A percentile compares a stretch with the other conserved stretches of the same genome.
Conservation (phyloP, 2,329 filamentous ascomycete species). For the Didymella segeticola region DNA sequence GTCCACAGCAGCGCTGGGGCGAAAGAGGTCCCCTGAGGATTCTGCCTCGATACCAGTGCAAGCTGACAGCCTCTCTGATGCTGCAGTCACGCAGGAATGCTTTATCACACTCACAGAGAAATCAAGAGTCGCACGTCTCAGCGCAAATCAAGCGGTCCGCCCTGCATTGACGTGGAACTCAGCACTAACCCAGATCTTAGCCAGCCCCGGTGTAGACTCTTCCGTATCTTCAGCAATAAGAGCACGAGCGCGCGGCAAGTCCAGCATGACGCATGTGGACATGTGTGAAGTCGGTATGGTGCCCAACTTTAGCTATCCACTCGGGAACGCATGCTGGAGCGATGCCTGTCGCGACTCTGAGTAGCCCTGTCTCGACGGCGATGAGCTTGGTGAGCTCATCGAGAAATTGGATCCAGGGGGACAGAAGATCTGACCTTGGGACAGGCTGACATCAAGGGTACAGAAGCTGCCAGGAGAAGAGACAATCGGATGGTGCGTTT, state of each 20-base stretch:
- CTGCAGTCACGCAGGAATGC: neutral
- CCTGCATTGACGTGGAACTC: slow-evolving; percentile 12
- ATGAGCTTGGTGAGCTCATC: too few species aligned
- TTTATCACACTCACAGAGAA: neutral
- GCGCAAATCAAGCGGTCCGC: neutral
- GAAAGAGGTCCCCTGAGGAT: neutral
- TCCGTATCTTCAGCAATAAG: slow-evolving; percentile 7
- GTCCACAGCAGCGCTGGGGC: neutral
- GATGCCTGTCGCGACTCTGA: slow-evolving; percentile 1
- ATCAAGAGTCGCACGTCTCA: neutral
- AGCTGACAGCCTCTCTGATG: too few species aligned
- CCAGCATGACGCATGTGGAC: neutral
- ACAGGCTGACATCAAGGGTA: too few species aligned
- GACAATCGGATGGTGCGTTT: too few species aligned
- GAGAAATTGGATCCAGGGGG: too few species aligned
- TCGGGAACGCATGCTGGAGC: slow-evolving; percentile 20
- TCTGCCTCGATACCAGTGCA: neutral
- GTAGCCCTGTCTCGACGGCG: neutral
- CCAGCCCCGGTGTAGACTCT: slow-evolving; percentile 5
- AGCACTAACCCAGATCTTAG: slow-evolving; percentile 7
- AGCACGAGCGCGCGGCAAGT: neutral
- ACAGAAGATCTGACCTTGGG: too few species aligned
- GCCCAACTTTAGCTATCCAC: slow-evolving; percentile 35
- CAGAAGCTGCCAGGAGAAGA: too few species aligned
- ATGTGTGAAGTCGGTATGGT: slow-evolving; percentile 19